Percentiles rank a stretch among this genome's conserved stretches.
phyloP scores from a whole-genome alignment of 1,284 basidiomycete genomes.

The Marasmius sp. region DNA sequence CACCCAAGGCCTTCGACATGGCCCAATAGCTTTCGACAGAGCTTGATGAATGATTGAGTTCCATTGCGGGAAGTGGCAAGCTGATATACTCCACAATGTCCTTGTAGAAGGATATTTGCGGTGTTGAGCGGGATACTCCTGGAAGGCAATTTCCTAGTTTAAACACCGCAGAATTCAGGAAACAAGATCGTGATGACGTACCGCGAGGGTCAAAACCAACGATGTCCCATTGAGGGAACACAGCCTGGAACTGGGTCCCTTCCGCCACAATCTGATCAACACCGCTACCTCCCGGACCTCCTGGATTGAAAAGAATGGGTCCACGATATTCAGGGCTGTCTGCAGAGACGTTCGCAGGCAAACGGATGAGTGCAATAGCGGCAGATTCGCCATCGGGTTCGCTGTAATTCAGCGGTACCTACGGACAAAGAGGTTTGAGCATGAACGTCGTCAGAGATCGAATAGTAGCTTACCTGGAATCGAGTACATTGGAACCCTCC shows the following conservation, averaged over 20 bases:
- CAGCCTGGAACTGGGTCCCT: conserved; percentile 29
- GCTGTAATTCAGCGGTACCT: conserved; percentile 16
- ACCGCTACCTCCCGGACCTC: conserved; percentile 51
- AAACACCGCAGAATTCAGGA: too few species aligned
- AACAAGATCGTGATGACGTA: not conserved
- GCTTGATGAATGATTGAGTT: conserved; percentile 22
- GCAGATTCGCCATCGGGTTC: conserved; percentile 23
- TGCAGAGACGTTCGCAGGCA: conserved; percentile 21
- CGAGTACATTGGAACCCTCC: conserved; percentile 2
- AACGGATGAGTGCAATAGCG: conserved; percentile 38
- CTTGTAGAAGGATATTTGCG: conserved; percentile 33
- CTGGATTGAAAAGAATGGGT: conserved; percentile 20
- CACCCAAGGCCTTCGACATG: conserved; percentile 27
- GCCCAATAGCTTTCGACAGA: conserved; percentile 20
- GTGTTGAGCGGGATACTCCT: conserved; percentile 35
- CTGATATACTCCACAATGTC: not conserved
- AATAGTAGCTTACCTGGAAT: not conserved
- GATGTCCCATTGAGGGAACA: conserved; percentile 48
- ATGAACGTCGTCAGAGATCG: not conserved
- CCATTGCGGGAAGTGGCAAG: conserved; percentile 1
- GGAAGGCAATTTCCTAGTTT: not conserved
- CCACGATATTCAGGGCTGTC: conserved; percentile 30
- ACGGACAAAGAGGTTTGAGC: not conserved
- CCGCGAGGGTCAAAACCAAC: conserved; percentile 52
- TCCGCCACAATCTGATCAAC: conserved; percentile 28